Evolutionary conservation across 768 basidiomycete species (phyloP).

Genomic region (Podaxis pistillaris): DNA sequence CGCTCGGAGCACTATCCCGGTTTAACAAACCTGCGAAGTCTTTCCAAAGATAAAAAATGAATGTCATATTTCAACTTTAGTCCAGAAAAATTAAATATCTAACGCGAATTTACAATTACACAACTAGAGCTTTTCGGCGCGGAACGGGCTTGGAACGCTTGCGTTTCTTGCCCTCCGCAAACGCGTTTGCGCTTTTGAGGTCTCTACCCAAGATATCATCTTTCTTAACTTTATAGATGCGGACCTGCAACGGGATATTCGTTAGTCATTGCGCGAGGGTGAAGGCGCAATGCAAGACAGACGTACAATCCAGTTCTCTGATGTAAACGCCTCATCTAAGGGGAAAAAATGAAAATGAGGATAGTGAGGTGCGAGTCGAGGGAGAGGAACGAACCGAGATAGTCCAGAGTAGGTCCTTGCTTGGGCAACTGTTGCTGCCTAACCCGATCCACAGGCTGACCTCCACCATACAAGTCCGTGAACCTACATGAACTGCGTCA

Average conservation of each 20-base stretch:
- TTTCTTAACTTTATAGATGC: conserved; percentile 94
- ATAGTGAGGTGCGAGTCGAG: background rate
- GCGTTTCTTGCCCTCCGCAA: conserved; percentile 84
- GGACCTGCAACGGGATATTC: conserved; percentile 46
- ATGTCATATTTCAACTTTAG: background rate
- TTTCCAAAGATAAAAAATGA: background rate
- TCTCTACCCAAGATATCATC: conserved; percentile 91
- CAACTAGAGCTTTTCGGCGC: conserved; percentile 53
- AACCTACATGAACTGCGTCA: conserved; percentile 49
- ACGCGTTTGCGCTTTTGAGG: conserved; percentile 83
- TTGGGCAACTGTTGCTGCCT: conserved; percentile 82
- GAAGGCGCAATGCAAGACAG: background rate
- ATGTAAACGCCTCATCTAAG: conserved; percentile 95
- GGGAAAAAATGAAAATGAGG: conserved; percentile 10
- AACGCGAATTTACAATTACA: conserved; percentile 18
- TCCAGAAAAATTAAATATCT: conserved; percentile 12
- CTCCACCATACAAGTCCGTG: conserved; percentile 77
- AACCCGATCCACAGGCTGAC: conserved; percentile 79
- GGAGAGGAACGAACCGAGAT: conserved; percentile 60
- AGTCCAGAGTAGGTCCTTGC: conserved; percentile 79
- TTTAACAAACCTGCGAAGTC: no score
- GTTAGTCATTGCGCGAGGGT: conserved; percentile 5
- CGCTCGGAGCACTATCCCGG: no score
- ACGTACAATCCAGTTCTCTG: conserved; percentile 98
- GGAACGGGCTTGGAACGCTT: conserved; percentile 72